Percentiles rank a stretch among this genome's conserved stretches.
Evolutionary conservation across 2,329 filamentous ascomycete species (phyloP).

Genomic region (Diaporthe vaccinii): DNA sequence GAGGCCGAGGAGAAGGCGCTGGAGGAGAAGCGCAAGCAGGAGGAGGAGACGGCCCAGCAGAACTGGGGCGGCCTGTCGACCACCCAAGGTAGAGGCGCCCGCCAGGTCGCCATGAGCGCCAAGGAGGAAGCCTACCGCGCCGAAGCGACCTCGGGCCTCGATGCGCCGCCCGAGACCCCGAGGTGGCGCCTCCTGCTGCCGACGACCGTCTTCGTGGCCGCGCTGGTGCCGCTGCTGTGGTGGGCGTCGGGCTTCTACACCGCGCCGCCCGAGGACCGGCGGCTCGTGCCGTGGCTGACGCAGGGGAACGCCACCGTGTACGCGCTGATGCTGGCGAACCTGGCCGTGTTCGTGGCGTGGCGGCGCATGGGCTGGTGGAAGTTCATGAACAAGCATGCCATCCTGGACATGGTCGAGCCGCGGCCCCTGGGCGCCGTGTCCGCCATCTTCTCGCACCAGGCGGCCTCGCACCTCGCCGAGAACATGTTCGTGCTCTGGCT

Average conservation of each 20-base stretch:
- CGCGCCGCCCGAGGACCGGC: constrained; percentile 59
- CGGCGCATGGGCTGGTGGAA: constrained; percentile 75
- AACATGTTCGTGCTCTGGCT: constrained; percentile 78
- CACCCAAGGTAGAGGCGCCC: constrained; percentile 17
- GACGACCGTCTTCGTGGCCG: constrained; percentile 61
- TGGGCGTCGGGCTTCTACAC: constrained; percentile 58
- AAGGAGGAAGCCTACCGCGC: constrained; percentile 58
- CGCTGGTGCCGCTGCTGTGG: constrained; percentile 58
- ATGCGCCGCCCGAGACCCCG: constrained; percentile 65
- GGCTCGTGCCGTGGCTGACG: constrained; percentile 72
- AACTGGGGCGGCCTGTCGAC: constrained; percentile 59
- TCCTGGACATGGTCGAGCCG: constrained; percentile 75
- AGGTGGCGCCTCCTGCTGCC: constrained; percentile 69
- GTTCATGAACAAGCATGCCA: constrained; percentile 77
- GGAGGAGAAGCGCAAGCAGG: constrained; percentile 56
- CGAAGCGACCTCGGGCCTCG: constrained; percentile 63
- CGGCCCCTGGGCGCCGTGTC: constrained; percentile 72
- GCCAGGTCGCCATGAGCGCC: constrained; percentile 50
- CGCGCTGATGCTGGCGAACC: constrained; percentile 72
- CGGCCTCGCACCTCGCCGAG: constrained; percentile 67
- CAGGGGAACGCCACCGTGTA: constrained; percentile 75
- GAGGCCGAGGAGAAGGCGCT: constrained; percentile 61
- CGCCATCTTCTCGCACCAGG: constrained; percentile 78
- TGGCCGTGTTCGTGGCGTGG: constrained; percentile 70
- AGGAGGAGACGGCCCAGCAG: constrained; percentile 56